Evolutionary conservation across 345 rosid species (phyloP).

Genomic region (Cardamine chenopodiifolia): DNA sequence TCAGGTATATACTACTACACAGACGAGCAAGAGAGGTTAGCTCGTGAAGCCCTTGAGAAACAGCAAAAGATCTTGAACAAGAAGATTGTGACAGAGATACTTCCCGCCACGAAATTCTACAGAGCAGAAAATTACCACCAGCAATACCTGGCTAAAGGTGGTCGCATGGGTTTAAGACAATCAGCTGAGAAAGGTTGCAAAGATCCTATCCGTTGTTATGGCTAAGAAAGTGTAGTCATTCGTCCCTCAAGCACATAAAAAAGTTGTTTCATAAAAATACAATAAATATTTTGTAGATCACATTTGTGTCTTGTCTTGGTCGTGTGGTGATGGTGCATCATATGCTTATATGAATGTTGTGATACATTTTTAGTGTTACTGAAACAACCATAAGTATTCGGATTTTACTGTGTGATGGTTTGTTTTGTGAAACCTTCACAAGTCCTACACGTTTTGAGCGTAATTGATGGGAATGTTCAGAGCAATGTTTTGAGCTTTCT

Average conservation of each 20-base stretch:
- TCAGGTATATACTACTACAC: conserved; percentile 87
- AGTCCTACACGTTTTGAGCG: background rate
- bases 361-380: background rate
- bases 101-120: conserved; percentile 76
- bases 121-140: conserved; percentile 81
- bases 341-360: conserved; percentile 1
- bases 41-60: conserved; percentile 62
- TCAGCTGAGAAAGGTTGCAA: conserved; percentile 71
- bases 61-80: conserved; percentile 54
- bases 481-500: background rate
- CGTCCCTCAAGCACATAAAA: conserved; percentile 11
- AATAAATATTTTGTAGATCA: conserved; percentile 5
- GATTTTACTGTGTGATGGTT: background rate
- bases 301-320: conserved; percentile 28
- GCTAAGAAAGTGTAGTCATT: conserved; percentile 40
- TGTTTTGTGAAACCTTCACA: background rate
- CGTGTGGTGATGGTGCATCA: conserved; percentile 19
- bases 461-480: no score
- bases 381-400: background rate
- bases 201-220: conserved; percentile 83
- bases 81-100: conserved; percentile 72
- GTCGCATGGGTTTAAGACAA: conserved; percentile 58
- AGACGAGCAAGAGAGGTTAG: conserved; percentile 54
- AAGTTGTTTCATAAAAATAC: conserved; percentile 9
- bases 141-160: conserved; percentile 81